phyloP scores from a whole-genome alignment of 176 grass and related monocot genomes.

The Areca catechu region DNA sequence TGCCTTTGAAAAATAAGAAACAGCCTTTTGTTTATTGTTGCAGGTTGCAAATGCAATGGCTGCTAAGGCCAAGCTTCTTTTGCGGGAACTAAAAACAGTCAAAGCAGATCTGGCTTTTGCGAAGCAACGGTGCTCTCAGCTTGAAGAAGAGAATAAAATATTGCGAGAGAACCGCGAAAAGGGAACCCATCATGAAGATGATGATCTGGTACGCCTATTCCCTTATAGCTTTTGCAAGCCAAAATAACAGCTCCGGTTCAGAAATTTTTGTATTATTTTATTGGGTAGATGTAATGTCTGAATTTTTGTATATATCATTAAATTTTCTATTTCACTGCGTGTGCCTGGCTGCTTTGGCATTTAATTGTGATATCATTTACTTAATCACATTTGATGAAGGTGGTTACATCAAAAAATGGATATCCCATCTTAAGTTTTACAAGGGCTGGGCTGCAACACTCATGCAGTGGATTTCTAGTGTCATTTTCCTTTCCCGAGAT shows the following conservation, averaged over 20 bases:
- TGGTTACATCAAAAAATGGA: too few species aligned
- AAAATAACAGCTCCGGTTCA: neutral
- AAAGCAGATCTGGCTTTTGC: conserved; percentile 17
- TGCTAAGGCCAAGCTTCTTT: conserved; percentile 17
- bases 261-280: neutral
- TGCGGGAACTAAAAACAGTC: conserved; percentile 15
- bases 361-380: too few species aligned
- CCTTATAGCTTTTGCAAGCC: neutral
- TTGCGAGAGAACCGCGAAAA: conserved; percentile 12
- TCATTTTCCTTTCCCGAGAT: neutral
- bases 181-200: conserved; percentile 8
- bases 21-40: conserved; percentile 2
- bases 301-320: neutral
- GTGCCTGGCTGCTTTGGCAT: too few species aligned
- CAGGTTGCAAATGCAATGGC: conserved; percentile 23
- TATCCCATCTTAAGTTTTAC: too few species aligned
- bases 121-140: conserved; percentile 13
- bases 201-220: conserved; percentile 13
- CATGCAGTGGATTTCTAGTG: neutral
- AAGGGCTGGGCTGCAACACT: too few species aligned
- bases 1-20: neutral
- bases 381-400: too few species aligned
- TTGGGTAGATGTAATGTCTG: neutral
- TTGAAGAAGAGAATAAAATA: conserved; percentile 20
- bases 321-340: too few species aligned